Evolutionary conservation across 495 filamentous ascomycete species (phyloP).

Genomic region (Talaromyces stipitatus): DNA sequence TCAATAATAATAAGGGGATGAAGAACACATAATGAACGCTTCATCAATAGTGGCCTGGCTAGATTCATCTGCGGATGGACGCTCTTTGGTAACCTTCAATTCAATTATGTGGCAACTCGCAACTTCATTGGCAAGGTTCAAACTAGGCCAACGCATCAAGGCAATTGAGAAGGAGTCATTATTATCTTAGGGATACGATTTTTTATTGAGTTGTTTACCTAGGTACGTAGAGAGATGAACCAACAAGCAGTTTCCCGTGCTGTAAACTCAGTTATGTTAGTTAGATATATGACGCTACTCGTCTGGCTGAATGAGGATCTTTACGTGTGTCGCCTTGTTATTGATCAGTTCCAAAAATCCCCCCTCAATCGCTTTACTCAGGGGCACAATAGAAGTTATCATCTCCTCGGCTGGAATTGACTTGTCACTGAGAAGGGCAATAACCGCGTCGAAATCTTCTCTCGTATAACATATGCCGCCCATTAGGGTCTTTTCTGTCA

Average conservation of each 20-base stretch:
- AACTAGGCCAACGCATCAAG: slow-evolving; percentile 48
- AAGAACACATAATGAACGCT: neutral
- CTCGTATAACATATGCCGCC: neutral
- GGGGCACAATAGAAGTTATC: neutral
- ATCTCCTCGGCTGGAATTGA: neutral
- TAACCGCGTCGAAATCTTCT: neutral
- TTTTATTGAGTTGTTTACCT: too few species aligned
- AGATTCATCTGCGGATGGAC: slow-evolving; percentile 41
- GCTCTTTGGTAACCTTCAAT: slow-evolving; percentile 47
- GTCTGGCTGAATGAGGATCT: slow-evolving; percentile 30
- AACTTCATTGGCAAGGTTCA: slow-evolving; percentile 42
- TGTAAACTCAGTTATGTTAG: neutral
- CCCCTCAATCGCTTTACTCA: slow-evolving; percentile 45
- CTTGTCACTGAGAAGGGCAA: neutral
- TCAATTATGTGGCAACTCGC: slow-evolving; percentile 50
- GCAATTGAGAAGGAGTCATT: slow-evolving; percentile 33
- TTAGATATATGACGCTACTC: neutral
- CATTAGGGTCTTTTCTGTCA: neutral
- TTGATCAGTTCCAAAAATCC: slow-evolving; percentile 46
- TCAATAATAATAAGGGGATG: neutral
- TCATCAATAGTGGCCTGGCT: neutral
- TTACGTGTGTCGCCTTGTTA: slow-evolving; percentile 49
- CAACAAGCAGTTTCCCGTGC: too few species aligned
- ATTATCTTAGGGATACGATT: too few species aligned
- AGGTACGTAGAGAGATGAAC: too few species aligned